Evolutionary conservation across 331 rosid genomes (phyloP).

Genomic region (Quercus lobata): DNA sequence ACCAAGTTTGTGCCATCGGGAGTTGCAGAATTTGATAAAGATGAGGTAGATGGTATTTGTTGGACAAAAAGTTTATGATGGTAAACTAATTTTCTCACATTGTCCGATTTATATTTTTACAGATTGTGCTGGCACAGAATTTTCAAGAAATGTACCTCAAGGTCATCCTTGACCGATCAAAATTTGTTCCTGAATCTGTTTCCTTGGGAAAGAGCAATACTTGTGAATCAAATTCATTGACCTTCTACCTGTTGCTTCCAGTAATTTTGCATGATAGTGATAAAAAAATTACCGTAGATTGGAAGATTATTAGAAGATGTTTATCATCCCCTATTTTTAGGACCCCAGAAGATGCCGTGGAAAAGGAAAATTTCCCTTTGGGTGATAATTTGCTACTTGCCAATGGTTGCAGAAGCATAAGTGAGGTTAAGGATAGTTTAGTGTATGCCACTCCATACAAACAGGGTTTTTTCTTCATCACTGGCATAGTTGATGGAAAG

Average conservation of each 20-base stretch:
- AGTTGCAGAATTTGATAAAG: conserved; percentile 49
- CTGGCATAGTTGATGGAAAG: conserved; percentile 36
- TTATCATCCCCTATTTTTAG: conserved; percentile 75
- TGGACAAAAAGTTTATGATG: not conserved
- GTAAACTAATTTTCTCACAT: conserved; percentile 8
- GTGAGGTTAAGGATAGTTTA: conserved; percentile 70
- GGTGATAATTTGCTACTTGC: conserved; percentile 54
- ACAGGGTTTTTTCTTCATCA: conserved; percentile 50
- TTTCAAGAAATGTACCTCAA: conserved; percentile 96
- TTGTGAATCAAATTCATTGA: conserved; percentile 31
- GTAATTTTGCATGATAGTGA: conserved; percentile 40
- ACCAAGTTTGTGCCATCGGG: conserved; percentile 67
- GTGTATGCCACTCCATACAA: conserved; percentile 56
- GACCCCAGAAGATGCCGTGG: conserved; percentile 26
- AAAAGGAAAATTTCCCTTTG: conserved; percentile 11
- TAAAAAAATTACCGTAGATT: conserved; percentile 52
- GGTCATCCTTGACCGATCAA: conserved; percentile 71
- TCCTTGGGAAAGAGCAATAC: conserved; percentile 47
- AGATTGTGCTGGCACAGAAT: conserved; percentile 69
- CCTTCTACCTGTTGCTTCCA: conserved; percentile 89
- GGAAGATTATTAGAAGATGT: conserved; percentile 69
- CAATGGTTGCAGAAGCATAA: conserved; percentile 49
- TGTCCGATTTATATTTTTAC: conserved; percentile 17
- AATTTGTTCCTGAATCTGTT: conserved; percentile 60
- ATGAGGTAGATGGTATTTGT: conserved; percentile 51